Base-by-base conservation (phyloP, 257 asterid species). In the Gynochthodes officinalis region DNA sequence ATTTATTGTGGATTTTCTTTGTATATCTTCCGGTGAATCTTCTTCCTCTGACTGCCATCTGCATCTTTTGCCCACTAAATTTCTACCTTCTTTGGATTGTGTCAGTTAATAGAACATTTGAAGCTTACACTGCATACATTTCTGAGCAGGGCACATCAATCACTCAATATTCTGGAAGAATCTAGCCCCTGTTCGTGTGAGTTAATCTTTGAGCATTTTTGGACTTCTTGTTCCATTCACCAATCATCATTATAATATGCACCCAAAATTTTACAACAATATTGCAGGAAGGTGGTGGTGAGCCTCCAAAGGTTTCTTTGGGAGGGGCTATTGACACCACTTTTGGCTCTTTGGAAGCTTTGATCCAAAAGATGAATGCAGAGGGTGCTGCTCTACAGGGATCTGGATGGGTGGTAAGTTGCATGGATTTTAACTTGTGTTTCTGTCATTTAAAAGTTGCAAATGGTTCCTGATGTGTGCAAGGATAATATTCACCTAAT, bases 121-220 rank as follows among this genome's bases (percentile, higher is more conserved):
- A 18, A 21, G 13, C 37, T 77, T 53, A 77, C 73, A 67, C 71
- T 72, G 33, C 64, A 5, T 43, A 28, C 53, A 59, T 54, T 59
- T 66, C 73, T 58, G 43, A 64, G 33, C 86, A 89, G 98, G 97
- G 79, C 98, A 93, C 73, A 74, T 93, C 70, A 93, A 90, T 71
- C 98, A 93, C 87, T 87, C 98, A 16, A 89, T 93, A 72, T 93
- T 93, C 88, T 93, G 98, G 98, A 85, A 89, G 82, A 93, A 89
- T 79, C 95, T 93, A 78, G 89, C 97, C 61, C 96, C 98, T 40
- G 71, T 77, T 73, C 82, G 82, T 62, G 97, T 90, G 82, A 75
- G 95, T 82, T 71, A 44, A 75, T 74, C 63, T 42, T 52, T 55
- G 16, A 35, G 37, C 28, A 15, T 44, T 60, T 33, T 72, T n/a